Base-by-base conservation (phyloP, 2,329 filamentous ascomycete species). In the Graphilbum ipis-grandicollis region DNA sequence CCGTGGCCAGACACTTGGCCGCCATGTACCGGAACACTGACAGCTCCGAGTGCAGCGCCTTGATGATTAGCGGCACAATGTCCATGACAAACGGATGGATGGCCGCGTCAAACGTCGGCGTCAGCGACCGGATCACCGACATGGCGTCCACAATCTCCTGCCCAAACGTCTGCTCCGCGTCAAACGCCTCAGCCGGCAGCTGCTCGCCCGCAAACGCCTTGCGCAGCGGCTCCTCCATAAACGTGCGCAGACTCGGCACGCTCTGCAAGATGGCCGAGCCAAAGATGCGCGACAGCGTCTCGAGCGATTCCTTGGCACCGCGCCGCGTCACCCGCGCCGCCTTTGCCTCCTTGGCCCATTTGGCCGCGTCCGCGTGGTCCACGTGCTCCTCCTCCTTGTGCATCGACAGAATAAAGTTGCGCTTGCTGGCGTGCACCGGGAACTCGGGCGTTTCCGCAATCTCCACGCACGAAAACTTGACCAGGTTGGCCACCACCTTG, bases 391-490 rank as follows among this genome's bases (percentile, higher is more conserved):
- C 90, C 52, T 98, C 90, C 57, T 98, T 98, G 47, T 88, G 83
- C 55, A 98, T 75, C 0, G 90, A 96, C 14, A 98, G 60, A 39
- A 98, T 90, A 13, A 79, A 78, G 44, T 76, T 75, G 33, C 78
- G 80, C 50, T 92, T 78, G 31, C 65, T 55, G 2, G 79, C 80
- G 49, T 96, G 90, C 21, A 81, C 77, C 5, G 78, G 74, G 53
- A 96, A 96, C 50, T 96, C 90, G 0, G 90, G 90, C 0, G 92
- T 98, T 55, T 98, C 92, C 0, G 90, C 88, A 2, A 92, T 93
- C 53, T 98, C 90, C 50, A 94, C 84, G 51, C 90, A 98, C 44
- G 85, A 93, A 57, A 94, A 98, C 52, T 94, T 96, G 59, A 93
- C 83, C 36, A 98, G 58, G 51, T 98, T 98, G 33, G 82, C 77